Evolutionary conservation across 148 eudicot species (phyloP).

Genomic region (Rhododendron molle): DNA sequence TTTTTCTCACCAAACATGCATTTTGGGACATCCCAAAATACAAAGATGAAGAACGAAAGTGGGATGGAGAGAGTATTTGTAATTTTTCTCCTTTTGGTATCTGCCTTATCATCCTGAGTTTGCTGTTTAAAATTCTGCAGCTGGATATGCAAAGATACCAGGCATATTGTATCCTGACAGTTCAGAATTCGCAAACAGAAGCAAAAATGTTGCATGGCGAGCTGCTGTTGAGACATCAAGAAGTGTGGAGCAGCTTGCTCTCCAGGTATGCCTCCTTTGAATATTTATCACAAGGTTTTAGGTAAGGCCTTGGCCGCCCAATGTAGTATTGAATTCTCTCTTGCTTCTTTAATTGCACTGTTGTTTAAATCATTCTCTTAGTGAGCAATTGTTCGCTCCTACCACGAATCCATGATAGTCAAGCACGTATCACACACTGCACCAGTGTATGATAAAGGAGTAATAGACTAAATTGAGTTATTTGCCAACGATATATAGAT

Average conservation of each 20-base stretch:
- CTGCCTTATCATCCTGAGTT: slow-evolving; percentile 10
- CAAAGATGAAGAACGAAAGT: background rate
- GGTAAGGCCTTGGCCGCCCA: background rate
- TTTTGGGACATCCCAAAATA: background rate
- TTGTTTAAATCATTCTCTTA: background rate
- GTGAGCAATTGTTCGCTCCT: background rate
- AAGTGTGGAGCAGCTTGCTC: slow-evolving; percentile 80
- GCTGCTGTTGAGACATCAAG: slow-evolving; percentile 73
- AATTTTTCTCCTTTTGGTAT: background rate
- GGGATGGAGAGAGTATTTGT: background rate
- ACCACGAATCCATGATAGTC: background rate
- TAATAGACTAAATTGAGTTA: background rate
- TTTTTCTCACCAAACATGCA: background rate
- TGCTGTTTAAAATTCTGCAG: slow-evolving; percentile 37
- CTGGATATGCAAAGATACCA: slow-evolving; percentile 69
- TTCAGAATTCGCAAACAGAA: slow-evolving; percentile 66
- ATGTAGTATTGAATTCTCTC: background rate
- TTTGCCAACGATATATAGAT: background rate
- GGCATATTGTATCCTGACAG: slow-evolving; percentile 30
- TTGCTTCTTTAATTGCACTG: background rate
- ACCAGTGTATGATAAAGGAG: background rate
- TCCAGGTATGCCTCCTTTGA: slow-evolving; percentile 53
- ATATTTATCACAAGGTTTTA: background rate
- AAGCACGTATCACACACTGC: background rate
- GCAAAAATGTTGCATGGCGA: slow-evolving; percentile 63